phyloP scores from a whole-genome alignment of 2,329 filamentous ascomycete genomes.

The Xylaria sp. region DNA sequence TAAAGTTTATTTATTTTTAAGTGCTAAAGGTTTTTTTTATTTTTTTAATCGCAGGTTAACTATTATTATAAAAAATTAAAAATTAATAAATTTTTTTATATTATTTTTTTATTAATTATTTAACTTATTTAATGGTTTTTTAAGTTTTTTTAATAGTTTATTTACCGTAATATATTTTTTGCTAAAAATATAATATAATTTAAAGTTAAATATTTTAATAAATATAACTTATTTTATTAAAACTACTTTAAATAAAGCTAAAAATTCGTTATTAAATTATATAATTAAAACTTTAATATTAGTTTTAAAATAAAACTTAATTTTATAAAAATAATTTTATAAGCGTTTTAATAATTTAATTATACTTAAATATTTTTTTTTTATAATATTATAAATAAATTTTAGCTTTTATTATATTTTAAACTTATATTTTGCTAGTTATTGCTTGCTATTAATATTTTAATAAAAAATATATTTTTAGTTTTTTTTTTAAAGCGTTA shows the following conservation, averaged over 20 bases:
- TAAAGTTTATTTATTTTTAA: not conserved
- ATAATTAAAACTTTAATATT: not conserved
- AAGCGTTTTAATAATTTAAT: not conserved
- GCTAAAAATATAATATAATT: not conserved
- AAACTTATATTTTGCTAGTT: not conserved
- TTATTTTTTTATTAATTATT: not conserved
- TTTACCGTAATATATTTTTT: not conserved
- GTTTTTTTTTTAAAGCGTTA: not conserved
- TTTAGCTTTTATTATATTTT: not conserved
- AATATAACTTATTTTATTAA: not conserved
- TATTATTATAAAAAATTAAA: not conserved
- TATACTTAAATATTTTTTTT: not conserved
- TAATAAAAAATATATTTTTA: not conserved
- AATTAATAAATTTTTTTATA: not conserved
- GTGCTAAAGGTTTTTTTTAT: not conserved
- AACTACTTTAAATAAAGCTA: not conserved
- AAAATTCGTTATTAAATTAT: not conserved
- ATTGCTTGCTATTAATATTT: not conserved
- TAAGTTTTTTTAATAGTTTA: not conserved
- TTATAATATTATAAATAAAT: not conserved
- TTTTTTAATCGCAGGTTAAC: too few relatives aligned
- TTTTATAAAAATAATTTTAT: not conserved
- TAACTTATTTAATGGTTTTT: not conserved
- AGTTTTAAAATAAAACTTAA: not conserved
- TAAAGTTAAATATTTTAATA: conserved; percentile 2